phyloP scores from a whole-genome alignment of 2,329 filamentous ascomycete genomes.

The Neofusicoccum parvum region DNA sequence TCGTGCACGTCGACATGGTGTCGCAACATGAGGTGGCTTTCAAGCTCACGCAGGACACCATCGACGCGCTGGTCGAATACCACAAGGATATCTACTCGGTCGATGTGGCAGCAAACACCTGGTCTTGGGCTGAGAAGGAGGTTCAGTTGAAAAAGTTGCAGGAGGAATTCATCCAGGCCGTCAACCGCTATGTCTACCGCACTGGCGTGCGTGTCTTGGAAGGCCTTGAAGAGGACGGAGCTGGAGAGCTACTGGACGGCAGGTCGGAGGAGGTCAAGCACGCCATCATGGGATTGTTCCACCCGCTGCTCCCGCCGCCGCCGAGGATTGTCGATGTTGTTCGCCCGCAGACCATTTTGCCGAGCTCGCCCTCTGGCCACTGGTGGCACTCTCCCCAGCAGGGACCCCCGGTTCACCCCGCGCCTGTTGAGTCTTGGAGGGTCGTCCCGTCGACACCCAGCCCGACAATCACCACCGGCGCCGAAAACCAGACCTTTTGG shows the following conservation, averaged over 20 bases:
- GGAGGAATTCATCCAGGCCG: conserved; percentile 92
- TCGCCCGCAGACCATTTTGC: conserved; percentile 80
- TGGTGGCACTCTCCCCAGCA: conserved; percentile 76
- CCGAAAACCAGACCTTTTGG: conserved; percentile 77
- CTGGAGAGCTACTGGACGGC: conserved; percentile 87
- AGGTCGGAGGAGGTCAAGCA: conserved; percentile 93
- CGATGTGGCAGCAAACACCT: conserved; percentile 84
- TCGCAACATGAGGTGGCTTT: conserved; percentile 95
- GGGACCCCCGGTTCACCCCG: conserved; percentile 65
- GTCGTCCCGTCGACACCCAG: conserved; percentile 87
- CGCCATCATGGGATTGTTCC: conserved; percentile 81
- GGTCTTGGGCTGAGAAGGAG: conserved; percentile 96
- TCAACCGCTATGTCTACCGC: conserved; percentile 96
- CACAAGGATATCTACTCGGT: conserved; percentile 95
- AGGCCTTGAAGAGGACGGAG: conserved; percentile 94
- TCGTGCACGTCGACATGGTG: conserved; percentile 99
- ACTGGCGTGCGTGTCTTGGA: conserved; percentile 87
- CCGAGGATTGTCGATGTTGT: conserved; percentile 88
- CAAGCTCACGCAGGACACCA: conserved; percentile 94
- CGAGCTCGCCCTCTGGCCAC: conserved; percentile 65
- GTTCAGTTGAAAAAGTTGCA: conserved; percentile 95
- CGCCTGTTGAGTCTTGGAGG: conserved; percentile 84
- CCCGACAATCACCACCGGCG: conserved; percentile 66
- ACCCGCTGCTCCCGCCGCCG: conserved; percentile 80
- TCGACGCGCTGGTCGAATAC: conserved; percentile 89